Evolutionary conservation across 2,329 filamentous ascomycete species (phyloP), one percentile per base, ranked within the genome.

Genomic region (Lasiodiplodia sp.): DNA sequence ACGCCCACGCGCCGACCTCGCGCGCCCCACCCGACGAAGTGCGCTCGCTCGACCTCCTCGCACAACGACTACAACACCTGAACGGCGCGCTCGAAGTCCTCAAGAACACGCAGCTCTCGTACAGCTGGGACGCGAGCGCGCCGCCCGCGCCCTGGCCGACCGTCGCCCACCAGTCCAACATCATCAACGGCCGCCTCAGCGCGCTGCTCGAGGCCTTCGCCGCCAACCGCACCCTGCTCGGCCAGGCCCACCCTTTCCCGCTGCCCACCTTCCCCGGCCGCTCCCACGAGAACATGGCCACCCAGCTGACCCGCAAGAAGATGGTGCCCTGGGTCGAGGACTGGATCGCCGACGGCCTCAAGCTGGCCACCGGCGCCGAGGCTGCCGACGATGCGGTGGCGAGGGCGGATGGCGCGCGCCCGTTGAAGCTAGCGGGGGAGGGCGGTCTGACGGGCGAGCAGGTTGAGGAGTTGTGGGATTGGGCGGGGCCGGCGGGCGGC

Each of bases 261-360:
- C 88, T 90, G 14, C 91, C 92, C 2, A 89, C 89, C 21, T 77
- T 96, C 88, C 79, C 93, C 88, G 78, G 76, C 23, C 4, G 91
- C 88, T 47, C 89, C 86, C 73, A 90, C 86, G 77, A 79, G 77
- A 81, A 77, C 1, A 75, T 77, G 60, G 85, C 95, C 1, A 84
- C 87, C 31, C 87, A 91, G 73, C 84, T 97, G 2, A 83, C 96
- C 38, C 90, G 93, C 49, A 96, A 96, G 80, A 96, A 96, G 77
- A 86, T 94, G 60, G 93, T 96, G 72, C 92, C 92, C 0, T 85
- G 88, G 28, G 89, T 94, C 21, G 92, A 94, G 76, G 88, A 89
- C 68, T 90, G 91, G 81, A 89, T 95, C 31, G 86, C 88, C 25
- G 82, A 88, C 64, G 91, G 89, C 1, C 25, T 68, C 21, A 86